A percentile compares a stretch with the other conserved stretches of the same genome.
These are phyloP conservation scores for Beauveria sp. DNA, from an alignment of 2,329 filamentous ascomycete genomes.

Conservation along the genomic window DNA sequence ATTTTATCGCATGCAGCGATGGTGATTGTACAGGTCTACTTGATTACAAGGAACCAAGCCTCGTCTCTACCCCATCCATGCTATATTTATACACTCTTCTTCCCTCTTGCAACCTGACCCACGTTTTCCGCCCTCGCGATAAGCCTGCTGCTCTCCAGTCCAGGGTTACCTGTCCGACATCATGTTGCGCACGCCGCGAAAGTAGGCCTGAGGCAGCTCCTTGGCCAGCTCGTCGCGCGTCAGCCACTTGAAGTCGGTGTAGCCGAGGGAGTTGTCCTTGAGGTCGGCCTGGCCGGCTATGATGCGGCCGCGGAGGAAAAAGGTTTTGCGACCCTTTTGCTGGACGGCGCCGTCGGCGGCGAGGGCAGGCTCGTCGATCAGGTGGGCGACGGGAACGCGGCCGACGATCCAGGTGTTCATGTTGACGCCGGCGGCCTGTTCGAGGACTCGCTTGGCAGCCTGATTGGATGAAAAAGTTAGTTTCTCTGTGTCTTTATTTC, in stretches of 20 bases:
- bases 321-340: constrained; percentile 67
- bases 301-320: constrained; percentile 94
- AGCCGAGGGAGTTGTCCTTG: constrained; percentile 60
- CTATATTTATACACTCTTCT: constrained; percentile 1
- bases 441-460: constrained; percentile 74
- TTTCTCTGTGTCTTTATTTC: background rate
- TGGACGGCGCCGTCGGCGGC: constrained; percentile 34
- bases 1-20: background rate
- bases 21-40: constrained; percentile 4
- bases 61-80: background rate
- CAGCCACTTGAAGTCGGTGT: constrained; percentile 86
- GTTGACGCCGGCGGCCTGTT: constrained; percentile 74
- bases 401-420: constrained; percentile 99
- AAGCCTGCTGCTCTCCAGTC: background rate
- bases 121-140: too few species aligned
- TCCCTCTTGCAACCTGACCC: too few species aligned
- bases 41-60: background rate
- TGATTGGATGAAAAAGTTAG: constrained; percentile 28
- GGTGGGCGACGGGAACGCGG: constrained; percentile 78
- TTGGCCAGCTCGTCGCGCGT: constrained; percentile 78
- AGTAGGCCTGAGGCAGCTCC: constrained; percentile 62
- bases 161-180: constrained; percentile 62
- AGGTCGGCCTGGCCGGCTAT: constrained; percentile 93
- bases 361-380: constrained; percentile 48
- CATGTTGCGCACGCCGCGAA: constrained; percentile 70